These are phyloP conservation scores for Silene conica DNA, from an alignment of 148 eudicot genomes.

Conservation along the genomic window DNA sequence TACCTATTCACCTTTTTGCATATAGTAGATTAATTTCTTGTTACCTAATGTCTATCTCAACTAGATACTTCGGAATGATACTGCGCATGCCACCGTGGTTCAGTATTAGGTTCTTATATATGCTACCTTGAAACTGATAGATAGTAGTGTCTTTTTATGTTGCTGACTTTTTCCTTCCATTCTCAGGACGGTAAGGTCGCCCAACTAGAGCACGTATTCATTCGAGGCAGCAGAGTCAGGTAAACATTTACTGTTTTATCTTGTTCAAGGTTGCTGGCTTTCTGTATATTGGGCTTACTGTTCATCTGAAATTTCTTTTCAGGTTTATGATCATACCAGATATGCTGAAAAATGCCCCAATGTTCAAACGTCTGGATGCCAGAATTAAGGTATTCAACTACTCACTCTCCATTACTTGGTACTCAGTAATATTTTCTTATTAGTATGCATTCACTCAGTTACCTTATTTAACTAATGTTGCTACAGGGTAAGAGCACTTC, in stretches of 20 bases:
- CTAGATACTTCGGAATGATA: neutral
- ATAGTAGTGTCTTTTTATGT: neutral
- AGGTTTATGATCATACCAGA: constrained; percentile 99
- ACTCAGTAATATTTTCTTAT: neutral
- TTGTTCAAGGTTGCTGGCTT: neutral
- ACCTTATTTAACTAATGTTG: constrained; percentile 16
- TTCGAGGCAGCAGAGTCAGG: constrained; percentile 98
- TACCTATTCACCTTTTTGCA: neutral
- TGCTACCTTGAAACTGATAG: neutral
- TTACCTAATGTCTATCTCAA: neutral
- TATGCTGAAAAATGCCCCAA: constrained; percentile 99
- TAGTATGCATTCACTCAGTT: constrained; percentile 4
- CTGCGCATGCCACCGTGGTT: neutral
- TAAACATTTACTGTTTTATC: constrained; percentile 13
- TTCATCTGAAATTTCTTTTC: constrained; percentile 9
- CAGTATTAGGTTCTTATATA: neutral
- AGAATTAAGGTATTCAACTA: constrained; percentile 64
- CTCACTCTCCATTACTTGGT: neutral
- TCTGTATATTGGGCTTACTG: neutral
- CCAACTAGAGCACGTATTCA: constrained; percentile 93
- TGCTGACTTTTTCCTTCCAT: constrained; percentile 15
- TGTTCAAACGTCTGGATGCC: constrained; percentile 95
- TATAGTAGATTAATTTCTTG: neutral
- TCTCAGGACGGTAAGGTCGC: constrained; percentile 91
- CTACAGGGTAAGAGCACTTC: constrained; percentile 86